A percentile compares a stretch with the other conserved stretches of the same genome.
Conservation (phyloP, 2,329 filamentous ascomycete species). For the Cytospora piceae region DNA sequence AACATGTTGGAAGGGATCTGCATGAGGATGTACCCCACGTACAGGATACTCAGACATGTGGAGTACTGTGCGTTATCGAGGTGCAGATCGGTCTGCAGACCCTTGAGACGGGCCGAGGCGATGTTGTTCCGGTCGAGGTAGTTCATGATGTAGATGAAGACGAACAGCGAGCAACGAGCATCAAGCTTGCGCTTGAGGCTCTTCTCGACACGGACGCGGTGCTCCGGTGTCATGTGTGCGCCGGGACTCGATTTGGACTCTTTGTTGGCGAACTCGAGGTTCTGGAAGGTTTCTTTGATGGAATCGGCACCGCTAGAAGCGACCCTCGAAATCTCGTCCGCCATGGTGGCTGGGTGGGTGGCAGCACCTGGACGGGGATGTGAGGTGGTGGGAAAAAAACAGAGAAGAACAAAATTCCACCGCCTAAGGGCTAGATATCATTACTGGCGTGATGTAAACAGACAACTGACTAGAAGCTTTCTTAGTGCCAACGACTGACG, state of each 20-base stretch:
- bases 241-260: conserved; percentile 15
- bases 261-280: conserved; percentile 12
- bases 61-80: conserved; percentile 64
- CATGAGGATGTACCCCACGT: conserved; percentile 69
- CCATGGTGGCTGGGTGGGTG: conserved; percentile 21
- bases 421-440: background rate
- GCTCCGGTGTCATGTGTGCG: conserved; percentile 42
- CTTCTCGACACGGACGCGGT: conserved; percentile 63
- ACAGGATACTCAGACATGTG: conserved; percentile 66
- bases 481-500: background rate
- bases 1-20: conserved; percentile 63
- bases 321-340: conserved; percentile 28
- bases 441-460: background rate
- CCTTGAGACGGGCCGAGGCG: conserved; percentile 66
- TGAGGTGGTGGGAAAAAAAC: background rate
- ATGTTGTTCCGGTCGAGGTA: conserved; percentile 73
- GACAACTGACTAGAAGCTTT: background rate
- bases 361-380: background rate
- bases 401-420: background rate
- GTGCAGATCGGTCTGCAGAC: conserved; percentile 63
- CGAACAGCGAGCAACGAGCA: conserved; percentile 66
- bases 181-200: conserved; percentile 73
- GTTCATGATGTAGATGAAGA: conserved; percentile 78
- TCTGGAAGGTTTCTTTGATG: conserved; percentile 22
- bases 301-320: conserved; percentile 13